Conservation (phyloP, 2,329 filamentous ascomycete genomes). For the Kalmusia sp. region DNA sequence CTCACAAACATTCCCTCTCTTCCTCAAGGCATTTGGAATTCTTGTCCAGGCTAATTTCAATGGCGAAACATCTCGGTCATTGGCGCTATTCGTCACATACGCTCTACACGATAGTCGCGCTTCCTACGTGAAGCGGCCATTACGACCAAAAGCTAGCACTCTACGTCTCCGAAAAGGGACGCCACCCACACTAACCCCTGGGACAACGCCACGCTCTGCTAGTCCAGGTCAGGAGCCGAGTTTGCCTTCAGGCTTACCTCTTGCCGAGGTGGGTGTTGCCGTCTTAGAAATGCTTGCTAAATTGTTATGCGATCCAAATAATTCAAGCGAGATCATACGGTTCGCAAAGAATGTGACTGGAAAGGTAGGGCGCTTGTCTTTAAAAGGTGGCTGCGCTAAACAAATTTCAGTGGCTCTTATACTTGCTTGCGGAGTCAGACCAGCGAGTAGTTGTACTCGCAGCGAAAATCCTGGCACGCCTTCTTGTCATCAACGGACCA, state of each 20-base stretch:
- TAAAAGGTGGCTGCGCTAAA: slow-evolving; percentile 24
- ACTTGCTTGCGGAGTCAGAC: slow-evolving; percentile 87
- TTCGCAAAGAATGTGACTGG: slow-evolving; percentile 96
- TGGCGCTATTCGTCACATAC: slow-evolving; percentile 93
- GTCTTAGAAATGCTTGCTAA: slow-evolving; percentile 80
- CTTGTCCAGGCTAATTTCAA: slow-evolving; percentile 83
- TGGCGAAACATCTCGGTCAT: slow-evolving; percentile 81
- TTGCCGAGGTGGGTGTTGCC: slow-evolving; percentile 74
- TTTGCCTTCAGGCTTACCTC: slow-evolving; percentile 52
- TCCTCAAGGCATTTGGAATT: slow-evolving; percentile 79
- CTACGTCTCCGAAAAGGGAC: slow-evolving; percentile 38
- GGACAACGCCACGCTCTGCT: slow-evolving; percentile 36
- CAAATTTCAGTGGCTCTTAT: slow-evolving; percentile 78
- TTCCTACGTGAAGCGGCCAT: slow-evolving; percentile 44
- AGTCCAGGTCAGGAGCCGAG: slow-evolving; percentile 35
- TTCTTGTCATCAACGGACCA: slow-evolving; percentile 82
- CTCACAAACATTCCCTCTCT: slow-evolving; percentile 74
- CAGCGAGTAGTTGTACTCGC: slow-evolving; percentile 82
- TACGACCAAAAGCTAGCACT: slow-evolving; percentile 44
- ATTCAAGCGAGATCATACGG: slow-evolving; percentile 74
- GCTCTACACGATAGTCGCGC: slow-evolving; percentile 73
- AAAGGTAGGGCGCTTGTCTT: slow-evolving; percentile 65
- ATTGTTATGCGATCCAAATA: slow-evolving; percentile 77
- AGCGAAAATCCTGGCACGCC: slow-evolving; percentile 80
- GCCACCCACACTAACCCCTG: slow-evolving; percentile 34